phyloP scores from a whole-genome alignment of 1,139 yeast genomes.

The Blastobotrys raffinosifermentans region DNA sequence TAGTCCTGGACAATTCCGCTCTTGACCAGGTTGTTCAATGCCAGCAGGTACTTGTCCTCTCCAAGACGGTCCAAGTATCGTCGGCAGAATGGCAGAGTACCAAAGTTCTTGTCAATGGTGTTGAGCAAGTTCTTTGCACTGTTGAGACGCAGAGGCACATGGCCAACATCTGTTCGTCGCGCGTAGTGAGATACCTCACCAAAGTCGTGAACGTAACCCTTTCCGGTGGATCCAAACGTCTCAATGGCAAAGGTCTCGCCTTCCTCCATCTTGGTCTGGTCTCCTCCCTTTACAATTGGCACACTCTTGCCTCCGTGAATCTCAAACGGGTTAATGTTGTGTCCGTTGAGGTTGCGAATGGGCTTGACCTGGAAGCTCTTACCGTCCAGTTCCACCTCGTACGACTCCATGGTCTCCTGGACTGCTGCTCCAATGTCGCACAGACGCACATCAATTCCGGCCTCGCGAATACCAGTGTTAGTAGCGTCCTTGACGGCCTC shows the following conservation, averaged over 20 bases:
- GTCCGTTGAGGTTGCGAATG: slow-evolving; percentile 91
- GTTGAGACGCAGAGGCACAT: slow-evolving; percentile 51
- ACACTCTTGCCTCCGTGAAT: slow-evolving; percentile 96
- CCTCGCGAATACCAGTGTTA: slow-evolving; percentile 83
- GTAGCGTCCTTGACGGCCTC: slow-evolving; percentile 91
- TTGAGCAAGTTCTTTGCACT: slow-evolving; percentile 62
- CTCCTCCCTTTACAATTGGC: slow-evolving; percentile 91
- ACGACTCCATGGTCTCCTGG: slow-evolving; percentile 96
- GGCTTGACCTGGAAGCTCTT: slow-evolving; percentile 79
- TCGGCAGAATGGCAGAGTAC: slow-evolving; percentile 95
- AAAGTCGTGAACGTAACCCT: slow-evolving; percentile 75
- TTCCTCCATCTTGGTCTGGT: slow-evolving; percentile 96
- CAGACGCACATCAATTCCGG: slow-evolving; percentile 93
- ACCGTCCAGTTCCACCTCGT: slow-evolving; percentile 88
- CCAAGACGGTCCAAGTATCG: slow-evolving; percentile 88
- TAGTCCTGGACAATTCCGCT: slow-evolving; percentile 87
- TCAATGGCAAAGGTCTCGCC: slow-evolving; percentile 98
- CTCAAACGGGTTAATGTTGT: slow-evolving; percentile 72
- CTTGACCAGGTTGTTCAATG: slow-evolving; percentile 80
- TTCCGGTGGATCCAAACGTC: slow-evolving; percentile 95
- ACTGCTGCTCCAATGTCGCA: slow-evolving; percentile 94
- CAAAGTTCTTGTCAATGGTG: slow-evolving; percentile 73
- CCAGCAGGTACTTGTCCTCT: slow-evolving; percentile 84
- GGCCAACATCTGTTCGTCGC: slow-evolving; percentile 44
- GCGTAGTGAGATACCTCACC: slow-evolving; percentile 97